Evolutionary conservation across 106 monocot genomes (phyloP), one percentile per base, ranked within the genome.

Genomic region (Narthecium ossifragum): DNA sequence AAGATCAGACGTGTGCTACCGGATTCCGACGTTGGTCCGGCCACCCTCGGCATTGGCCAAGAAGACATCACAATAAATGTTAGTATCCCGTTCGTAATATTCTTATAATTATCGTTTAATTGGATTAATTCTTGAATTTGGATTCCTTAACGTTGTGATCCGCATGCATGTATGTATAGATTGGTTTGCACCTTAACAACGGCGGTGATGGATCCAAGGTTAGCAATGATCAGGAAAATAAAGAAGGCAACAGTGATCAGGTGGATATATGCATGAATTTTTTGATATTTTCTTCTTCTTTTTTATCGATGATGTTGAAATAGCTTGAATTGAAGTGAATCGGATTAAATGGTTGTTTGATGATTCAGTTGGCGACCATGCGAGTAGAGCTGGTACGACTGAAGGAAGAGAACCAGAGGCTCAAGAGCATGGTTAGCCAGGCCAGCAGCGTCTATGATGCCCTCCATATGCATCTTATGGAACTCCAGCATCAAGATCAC

Each of bases 391-490:
- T 89, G 18, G 62, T 36, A 12, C 37, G 74, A 21, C 72, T 88
- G 76, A 83, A 68, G 4, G 82, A 93, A 8, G 93, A 93, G 75
- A 93, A 93, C 62, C 75, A 78, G 64, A 54, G 60, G 17, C 72
- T 93, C 25, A 76, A 50, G 49, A 77, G 36, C 26, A 70, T 85
- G 60, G 65, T 93, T 0, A 77, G 17, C 66, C 79, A 93, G 48
- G 77, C 85, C 50, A 85, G 69, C 30, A 47, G 61, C 40, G 75
- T 68, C 60, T 93, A 85, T 73, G 76, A 82, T 40, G 37, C 79
- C 11, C 77, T 93, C 0, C 80, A 89, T 41, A 76, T 75, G 76
- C 79, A 93, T 14, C 69, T 93, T 51, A 21, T 77, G 48, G 33
- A 71, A 5, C 62, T 93, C 2, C 71, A 78, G 79, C 79, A 85